These are phyloP conservation scores for Pisolithus albus DNA, from an alignment of 768 basidiomycete species.

Conservation along the genomic window DNA sequence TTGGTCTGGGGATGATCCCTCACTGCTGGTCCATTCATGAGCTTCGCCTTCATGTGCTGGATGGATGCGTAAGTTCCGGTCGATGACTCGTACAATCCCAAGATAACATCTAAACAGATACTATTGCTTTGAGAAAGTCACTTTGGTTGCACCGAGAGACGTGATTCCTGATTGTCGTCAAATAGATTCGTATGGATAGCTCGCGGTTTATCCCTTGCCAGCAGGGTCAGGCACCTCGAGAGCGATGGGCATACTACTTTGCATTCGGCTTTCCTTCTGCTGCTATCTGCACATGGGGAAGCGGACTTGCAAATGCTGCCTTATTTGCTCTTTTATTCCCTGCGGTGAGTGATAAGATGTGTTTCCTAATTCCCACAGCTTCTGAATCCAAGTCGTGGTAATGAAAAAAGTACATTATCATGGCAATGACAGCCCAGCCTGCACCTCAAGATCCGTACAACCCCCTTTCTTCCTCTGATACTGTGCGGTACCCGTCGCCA, in stretches of 20 bases:
- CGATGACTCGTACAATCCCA: neutral
- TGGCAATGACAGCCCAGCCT: constrained; percentile 74
- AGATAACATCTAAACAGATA: constrained; percentile 43
- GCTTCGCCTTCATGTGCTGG: constrained; percentile 78
- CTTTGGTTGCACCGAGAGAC: constrained; percentile 1
- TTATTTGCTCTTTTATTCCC: constrained; percentile 81
- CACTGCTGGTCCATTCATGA: constrained; percentile 50
- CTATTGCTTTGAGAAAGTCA: constrained; percentile 71
- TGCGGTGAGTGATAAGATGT: constrained; percentile 40
- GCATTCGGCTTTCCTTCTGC: constrained; percentile 80
- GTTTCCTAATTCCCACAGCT: neutral
- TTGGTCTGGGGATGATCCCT: constrained; percentile 58
- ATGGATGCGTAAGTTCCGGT: constrained; percentile 69
- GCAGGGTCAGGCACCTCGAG: constrained; percentile 72
- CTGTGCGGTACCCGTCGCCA: constrained; percentile 62
- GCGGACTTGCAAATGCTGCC: constrained; percentile 71
- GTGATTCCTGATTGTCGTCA: constrained; percentile 10
- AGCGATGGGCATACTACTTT: constrained; percentile 85
- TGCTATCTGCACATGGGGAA: constrained; percentile 64
- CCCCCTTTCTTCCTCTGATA: constrained; percentile 34
- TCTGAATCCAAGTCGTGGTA: constrained; percentile 4
- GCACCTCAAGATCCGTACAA: constrained; percentile 72
- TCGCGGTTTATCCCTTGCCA: constrained; percentile 60
- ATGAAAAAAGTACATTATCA: constrained; percentile 62
- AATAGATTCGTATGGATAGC: constrained; percentile 73